Conservation (phyloP, 805 yeast genomes). For the Cyberlindnera lachancei region DNA sequence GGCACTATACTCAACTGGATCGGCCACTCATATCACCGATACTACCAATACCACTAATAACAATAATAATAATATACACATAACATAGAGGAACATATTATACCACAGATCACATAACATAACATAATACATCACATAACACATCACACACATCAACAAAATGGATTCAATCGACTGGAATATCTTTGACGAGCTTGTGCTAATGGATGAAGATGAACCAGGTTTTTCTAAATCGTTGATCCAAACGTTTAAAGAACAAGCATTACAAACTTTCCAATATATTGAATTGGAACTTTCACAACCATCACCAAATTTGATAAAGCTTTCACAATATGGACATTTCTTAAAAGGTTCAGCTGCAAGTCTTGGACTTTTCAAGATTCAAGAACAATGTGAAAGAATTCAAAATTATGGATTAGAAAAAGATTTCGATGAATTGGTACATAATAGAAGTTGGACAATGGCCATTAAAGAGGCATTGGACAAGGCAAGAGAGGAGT, state of each 20-base stretch:
- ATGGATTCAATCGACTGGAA: constrained; percentile 77
- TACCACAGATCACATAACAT: background rate
- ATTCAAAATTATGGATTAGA: constrained; percentile 79
- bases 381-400: constrained; percentile 84
- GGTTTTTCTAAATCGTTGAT: constrained; percentile 78
- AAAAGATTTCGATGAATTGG: constrained; percentile 25
- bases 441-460: constrained; percentile 21
- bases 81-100: too few species aligned
- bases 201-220: constrained; percentile 96
- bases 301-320: constrained; percentile 33
- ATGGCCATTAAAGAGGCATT: constrained; percentile 46
- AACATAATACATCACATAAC: background rate
- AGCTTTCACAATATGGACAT: constrained; percentile 77
- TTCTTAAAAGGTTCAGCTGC: constrained; percentile 95
- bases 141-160: constrained; percentile 8
- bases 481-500: constrained; percentile 42
- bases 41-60: background rate
- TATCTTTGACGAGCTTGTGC: constrained; percentile 77
- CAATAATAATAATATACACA: too few species aligned
- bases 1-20: too few species aligned
- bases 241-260: constrained; percentile 84
- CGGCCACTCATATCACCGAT: too few species aligned
- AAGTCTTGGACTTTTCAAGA: constrained; percentile 76
- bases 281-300: constrained; percentile 44
- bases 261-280: constrained; percentile 65